Base-by-base conservation (phyloP, 164 flowering plant genomes). In the Nymphaea thermarum region DNA sequence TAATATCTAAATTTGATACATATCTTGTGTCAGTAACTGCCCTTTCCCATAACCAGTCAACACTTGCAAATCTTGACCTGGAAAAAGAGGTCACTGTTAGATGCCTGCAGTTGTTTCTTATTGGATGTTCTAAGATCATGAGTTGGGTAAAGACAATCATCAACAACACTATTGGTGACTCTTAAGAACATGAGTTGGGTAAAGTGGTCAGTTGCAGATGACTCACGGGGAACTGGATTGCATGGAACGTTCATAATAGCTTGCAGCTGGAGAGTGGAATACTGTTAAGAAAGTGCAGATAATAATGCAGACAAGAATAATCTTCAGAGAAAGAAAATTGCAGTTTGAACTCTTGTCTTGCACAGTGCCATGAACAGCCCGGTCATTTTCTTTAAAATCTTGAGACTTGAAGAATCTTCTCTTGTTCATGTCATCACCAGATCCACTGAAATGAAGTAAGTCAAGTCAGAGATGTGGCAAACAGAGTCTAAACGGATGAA, bases 261-360 rank as follows among this genome's bases (percentile, higher is more conserved):
- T 75, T 17, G 78, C 51, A 0, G 85, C 74, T 36, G 91, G 96
- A 70, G 86, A 82, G 70, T 74, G 79, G 63, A 85, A 77, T 51
- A 90, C 66, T 4, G 86, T 84, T 5, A 83, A 60, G 63, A 89
- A 73, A 16, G 91, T 76, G 62, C 85, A 90, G 65, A 80, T 74
- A 17, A 80, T 43, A 43, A 89, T 80, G 63, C 86, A 64, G 53
- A 79, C 71, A 55, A 87, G 72, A 61, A 87, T 78, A 64, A 86
- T 70, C 66, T 89, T 87, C 71, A 86, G 75, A 6, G 81, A 64
- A 61, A 79, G 62, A 63, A 75, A 64, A 72, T 77, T 90, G 85
- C 84, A 86, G 74, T 69, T 84, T 7, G 79, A 70, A 62, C 74
- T 74, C 71, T 78, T 83, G 42, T 86, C 87, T 66, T 79, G 84